Evolutionary conservation across 2,329 filamentous ascomycete species (phyloP), one percentile per base, ranked within the genome.

Genomic region (Pyrenochaeta sp.): DNA sequence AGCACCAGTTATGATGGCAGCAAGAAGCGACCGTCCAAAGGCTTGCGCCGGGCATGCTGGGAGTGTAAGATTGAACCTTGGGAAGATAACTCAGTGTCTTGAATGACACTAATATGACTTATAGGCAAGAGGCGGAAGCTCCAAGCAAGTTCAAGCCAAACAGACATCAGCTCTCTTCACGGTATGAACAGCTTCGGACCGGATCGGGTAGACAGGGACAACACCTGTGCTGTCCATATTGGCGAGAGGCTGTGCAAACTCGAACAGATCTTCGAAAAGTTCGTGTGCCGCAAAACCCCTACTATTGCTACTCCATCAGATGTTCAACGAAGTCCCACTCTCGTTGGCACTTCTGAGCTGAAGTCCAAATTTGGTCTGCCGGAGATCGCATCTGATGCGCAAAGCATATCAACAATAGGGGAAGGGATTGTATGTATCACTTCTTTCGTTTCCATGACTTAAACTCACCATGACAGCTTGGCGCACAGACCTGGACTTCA

Each of bases 251-350:
- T 69, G 4, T 50, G 51, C 42, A 71, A 69, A 46, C 49, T 71
- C 14, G 67, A 71, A 30, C 63, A 66, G 21, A 49, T 71, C 3
- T 69, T 71, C 27, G 67, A 71, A 29, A 60, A 53, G 38, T 69
- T 69, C 31, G 65, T 68, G 10, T 68, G 65, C 52, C 63, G 67
- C 21, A 71, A 65, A 34, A 51, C 27, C 28, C 37, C 62, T 7
- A 50, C 28, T 26, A 24, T 40, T 13, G 46, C 30, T 15, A 22
- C 46, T 6, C 24, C 49, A 24, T 30, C 32, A 26, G 51, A 57
- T 13, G 23, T 29, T 15, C 52, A 55, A 17, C 40, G 26, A 21
- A 67, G 55, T 35, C 54, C 60, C n/a, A 55, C 56, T 8, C 39
- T 60, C 13, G 51, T 53, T 7, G 51, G 38, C n/a, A 40, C 41